These are phyloP conservation scores for Aspergillus brunneoviolaceus DNA, from an alignment of 2,329 filamentous ascomycete species.

Conservation along the genomic window DNA sequence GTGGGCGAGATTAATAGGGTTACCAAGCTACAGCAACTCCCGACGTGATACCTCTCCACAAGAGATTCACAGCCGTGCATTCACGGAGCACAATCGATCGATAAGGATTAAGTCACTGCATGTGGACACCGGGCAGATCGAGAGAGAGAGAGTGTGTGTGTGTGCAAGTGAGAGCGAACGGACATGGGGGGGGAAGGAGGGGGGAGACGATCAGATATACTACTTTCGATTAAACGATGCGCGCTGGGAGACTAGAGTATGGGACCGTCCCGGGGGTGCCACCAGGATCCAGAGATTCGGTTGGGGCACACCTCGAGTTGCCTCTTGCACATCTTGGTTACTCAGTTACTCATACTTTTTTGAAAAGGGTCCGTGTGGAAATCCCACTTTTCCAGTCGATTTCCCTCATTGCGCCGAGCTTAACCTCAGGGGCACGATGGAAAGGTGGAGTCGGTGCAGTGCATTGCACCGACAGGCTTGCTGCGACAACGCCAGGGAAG, in stretches of 20 bases:
- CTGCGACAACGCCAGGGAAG: slow-evolving; percentile 7
- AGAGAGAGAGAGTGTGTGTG: slow-evolving; percentile 1
- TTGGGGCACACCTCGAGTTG: slow-evolving; percentile 7
- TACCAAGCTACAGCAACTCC: neutral
- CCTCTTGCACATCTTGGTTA: slow-evolving; percentile 10
- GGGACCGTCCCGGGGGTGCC: neutral
- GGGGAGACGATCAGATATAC: slow-evolving; percentile 23
- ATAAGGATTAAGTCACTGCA: slow-evolving; percentile 7
- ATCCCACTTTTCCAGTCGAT: neutral
- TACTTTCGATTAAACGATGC: slow-evolving; percentile 11
- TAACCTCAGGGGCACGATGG: slow-evolving; percentile 16
- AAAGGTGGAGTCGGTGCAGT: slow-evolving; percentile 13
- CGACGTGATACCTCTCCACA: slow-evolving; percentile 19
- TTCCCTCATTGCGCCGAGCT: slow-evolving; percentile 5
- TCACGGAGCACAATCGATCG: slow-evolving; percentile 12
- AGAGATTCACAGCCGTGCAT: slow-evolving; percentile 23
- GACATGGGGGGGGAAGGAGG: slow-evolving; percentile 11
- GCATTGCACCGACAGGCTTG: slow-evolving; percentile 8
- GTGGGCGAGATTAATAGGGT: neutral
- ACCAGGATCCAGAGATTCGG: slow-evolving; percentile 6
- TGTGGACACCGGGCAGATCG: slow-evolving; percentile 10
- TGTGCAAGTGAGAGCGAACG: slow-evolving; percentile 10
- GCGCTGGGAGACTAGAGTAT: neutral
- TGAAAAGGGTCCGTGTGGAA: slow-evolving; percentile 5
- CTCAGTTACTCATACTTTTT: slow-evolving; percentile 1